Conservation (phyloP, 2,329 filamentous ascomycete species). For the Chaetoscypha palmicola region DNA sequence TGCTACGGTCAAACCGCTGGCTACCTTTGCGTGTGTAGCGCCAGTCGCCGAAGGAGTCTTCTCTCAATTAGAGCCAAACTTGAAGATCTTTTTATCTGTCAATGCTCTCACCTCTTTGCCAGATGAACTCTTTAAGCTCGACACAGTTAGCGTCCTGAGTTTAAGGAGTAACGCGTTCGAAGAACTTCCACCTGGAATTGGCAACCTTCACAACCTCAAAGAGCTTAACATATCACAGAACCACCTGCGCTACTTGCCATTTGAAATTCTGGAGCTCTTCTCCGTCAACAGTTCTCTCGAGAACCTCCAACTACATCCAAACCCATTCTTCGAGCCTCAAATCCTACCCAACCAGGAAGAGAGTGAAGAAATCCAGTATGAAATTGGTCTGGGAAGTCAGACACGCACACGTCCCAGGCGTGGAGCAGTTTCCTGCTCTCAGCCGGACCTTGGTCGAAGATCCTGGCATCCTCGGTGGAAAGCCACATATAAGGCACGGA, state of each 20-base stretch:
- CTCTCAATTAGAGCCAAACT: constrained; percentile 47
- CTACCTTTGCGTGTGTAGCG: constrained; percentile 44
- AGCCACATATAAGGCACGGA: constrained; percentile 23
- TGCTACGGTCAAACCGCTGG: constrained; percentile 49
- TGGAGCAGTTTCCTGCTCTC: constrained; percentile 1
- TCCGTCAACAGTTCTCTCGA: constrained; percentile 38
- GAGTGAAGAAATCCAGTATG: constrained; percentile 7
- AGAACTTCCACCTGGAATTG: constrained; percentile 54
- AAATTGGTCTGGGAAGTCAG: constrained; percentile 10
- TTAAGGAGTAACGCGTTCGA: constrained; percentile 56
- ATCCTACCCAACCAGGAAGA: constrained; percentile 9
- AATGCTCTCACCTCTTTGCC: constrained; percentile 54
- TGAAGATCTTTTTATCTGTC: constrained; percentile 54
- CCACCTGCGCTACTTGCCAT: constrained; percentile 51
- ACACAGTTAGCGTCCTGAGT: constrained; percentile 56
- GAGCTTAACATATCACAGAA: constrained; percentile 63
- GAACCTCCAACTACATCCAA: constrained; percentile 52
- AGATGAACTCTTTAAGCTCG: constrained; percentile 52
- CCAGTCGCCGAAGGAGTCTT: constrained; percentile 35
- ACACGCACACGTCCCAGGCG: constrained; percentile 7
- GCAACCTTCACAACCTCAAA: constrained; percentile 48
- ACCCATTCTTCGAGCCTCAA: constrained; percentile 48
- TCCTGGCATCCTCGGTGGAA: constrained; percentile 24
- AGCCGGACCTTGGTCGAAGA: constrained; percentile 3
- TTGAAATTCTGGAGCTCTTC: constrained; percentile 54